phyloP scores from a whole-genome alignment of 2,329 filamentous ascomycete genomes.

The Aspergillus aculeatus region DNA sequence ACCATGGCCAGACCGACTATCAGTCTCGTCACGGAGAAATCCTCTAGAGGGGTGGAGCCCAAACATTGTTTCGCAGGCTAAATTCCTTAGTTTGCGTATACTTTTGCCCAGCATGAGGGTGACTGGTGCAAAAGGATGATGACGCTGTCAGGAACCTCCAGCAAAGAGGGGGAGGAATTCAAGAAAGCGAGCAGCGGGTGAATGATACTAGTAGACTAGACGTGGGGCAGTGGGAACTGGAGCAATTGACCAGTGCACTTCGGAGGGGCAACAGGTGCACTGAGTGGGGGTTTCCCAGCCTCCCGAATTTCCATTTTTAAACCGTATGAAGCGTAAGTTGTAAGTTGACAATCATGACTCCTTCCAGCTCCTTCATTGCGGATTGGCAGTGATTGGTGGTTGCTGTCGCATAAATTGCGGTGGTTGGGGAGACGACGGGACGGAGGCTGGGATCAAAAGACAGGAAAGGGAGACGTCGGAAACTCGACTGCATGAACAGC shows the following conservation, averaged over 20 bases:
- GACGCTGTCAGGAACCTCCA: slow-evolving; percentile 6
- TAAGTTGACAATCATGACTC: slow-evolving; percentile 1
- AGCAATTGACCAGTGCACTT: neutral
- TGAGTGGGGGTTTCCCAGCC: slow-evolving; percentile 2
- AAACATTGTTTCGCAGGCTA: neutral
- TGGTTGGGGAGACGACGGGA: slow-evolving; percentile 32
- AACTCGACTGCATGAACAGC: slow-evolving; percentile 1
- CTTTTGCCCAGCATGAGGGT: neutral
- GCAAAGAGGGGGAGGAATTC: neutral
- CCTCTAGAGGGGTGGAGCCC: neutral
- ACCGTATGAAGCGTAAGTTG: slow-evolving; percentile 2
- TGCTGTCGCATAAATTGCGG: slow-evolving; percentile 30
- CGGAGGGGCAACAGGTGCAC: neutral
- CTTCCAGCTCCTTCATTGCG: neutral
- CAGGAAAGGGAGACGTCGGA: neutral
- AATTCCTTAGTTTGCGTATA: neutral
- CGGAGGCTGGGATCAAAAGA: slow-evolving; percentile 32
- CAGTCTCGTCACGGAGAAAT: neutral
- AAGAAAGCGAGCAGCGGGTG: neutral
- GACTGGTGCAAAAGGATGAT: neutral
- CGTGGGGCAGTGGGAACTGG: neutral
- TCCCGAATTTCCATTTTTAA: slow-evolving; percentile 7
- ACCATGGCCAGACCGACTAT: slow-evolving; percentile 2
- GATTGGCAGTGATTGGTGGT: slow-evolving; percentile 15
- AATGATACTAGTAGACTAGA: neutral